phyloP scores from a whole-genome alignment of 106 monocot species.

The Apostasia shenzhenica region DNA sequence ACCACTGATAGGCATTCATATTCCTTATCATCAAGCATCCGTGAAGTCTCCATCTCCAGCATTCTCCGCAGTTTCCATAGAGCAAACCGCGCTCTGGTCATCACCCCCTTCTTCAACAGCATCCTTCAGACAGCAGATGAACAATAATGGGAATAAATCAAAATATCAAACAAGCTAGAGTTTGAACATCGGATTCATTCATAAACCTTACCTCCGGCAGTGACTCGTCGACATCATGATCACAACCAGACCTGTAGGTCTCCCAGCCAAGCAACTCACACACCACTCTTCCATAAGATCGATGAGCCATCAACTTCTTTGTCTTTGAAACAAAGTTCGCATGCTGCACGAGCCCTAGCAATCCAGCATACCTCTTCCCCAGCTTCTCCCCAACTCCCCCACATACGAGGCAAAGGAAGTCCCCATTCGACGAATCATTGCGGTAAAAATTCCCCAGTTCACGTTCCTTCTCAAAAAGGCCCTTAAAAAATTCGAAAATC shows the following conservation, averaged over 20 bases:
- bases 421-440: conserved; percentile 40
- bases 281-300: conserved; percentile 39
- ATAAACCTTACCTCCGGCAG: neutral
- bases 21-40: neutral
- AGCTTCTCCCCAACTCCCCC: conserved; percentile 24
- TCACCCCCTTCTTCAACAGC: neutral
- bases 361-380: conserved; percentile 38
- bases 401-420: conserved; percentile 62
- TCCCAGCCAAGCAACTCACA: conserved; percentile 63
- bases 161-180: too few relatives aligned
- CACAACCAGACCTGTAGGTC: conserved; percentile 18
- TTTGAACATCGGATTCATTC: neutral
- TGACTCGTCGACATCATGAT: conserved; percentile 4
- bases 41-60: neutral
- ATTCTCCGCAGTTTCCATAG: neutral
- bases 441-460: conserved; percentile 47
- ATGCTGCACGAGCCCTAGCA: conserved; percentile 53
- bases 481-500: conserved; percentile 32
- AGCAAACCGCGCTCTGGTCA: neutral
- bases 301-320: conserved; percentile 42
- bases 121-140: too few relatives aligned
- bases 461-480: conserved; percentile 30
- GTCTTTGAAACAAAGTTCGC: conserved; percentile 27
- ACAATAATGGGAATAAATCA: too few relatives aligned
- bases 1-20: neutral